These are phyloP conservation scores for Amaranthus cruentus DNA, from an alignment of 148 eudicot species.

Conservation along the genomic window DNA sequence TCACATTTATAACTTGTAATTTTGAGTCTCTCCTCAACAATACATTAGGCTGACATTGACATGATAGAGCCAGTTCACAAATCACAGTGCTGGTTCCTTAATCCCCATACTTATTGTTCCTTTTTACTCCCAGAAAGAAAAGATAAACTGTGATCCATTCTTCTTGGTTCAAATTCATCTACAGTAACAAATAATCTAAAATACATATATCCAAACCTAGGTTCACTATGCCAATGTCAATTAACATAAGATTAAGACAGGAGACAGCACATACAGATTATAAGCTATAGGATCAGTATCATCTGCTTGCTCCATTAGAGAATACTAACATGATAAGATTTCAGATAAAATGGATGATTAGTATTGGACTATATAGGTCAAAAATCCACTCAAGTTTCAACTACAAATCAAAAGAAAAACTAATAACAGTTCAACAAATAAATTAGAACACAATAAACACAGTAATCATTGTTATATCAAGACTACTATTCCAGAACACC, in stretches of 20 bases:
- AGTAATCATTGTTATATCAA: background rate
- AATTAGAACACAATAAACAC: background rate
- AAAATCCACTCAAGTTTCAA: background rate
- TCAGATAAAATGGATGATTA: background rate
- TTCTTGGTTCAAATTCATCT: background rate
- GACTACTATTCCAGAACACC: background rate
- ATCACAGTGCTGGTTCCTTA: too few species aligned
- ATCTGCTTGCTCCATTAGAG: background rate
- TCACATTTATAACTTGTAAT: too few species aligned
- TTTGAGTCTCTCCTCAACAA: too few species aligned
- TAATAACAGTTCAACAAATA: background rate
- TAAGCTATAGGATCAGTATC: background rate
- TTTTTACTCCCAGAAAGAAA: too few species aligned
- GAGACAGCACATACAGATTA: constrained; percentile 10
- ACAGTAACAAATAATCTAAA: background rate
- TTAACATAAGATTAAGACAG: constrained; percentile 4
- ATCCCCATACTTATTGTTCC: too few species aligned
- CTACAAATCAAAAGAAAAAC: background rate
- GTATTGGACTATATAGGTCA: background rate
- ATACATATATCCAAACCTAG: background rate
- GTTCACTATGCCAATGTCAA: background rate
- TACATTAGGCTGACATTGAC: too few species aligned
- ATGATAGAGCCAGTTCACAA: too few species aligned
- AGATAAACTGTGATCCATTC: background rate
- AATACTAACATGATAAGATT: background rate